Evolutionary conservation across 371 early-diverging fungal species (phyloP), one percentile per base, ranked within the genome.

Genomic region (Vittaforma corneae): DNA sequence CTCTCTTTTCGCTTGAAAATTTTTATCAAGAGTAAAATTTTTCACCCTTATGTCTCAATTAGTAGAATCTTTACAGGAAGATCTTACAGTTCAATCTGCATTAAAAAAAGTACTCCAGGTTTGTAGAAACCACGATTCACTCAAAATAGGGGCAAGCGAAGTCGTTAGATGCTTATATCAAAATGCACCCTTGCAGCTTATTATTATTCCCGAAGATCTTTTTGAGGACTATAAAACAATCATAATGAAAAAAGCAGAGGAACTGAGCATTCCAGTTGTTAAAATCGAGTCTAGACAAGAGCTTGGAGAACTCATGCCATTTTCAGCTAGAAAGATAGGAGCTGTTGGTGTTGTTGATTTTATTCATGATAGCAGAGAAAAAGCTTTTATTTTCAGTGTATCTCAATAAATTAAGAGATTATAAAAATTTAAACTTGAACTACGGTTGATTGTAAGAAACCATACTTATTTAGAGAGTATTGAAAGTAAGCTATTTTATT

Each of bases 161-260:
- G 48, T 52, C 14, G 2, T 45, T 2, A 65, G 58, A 30, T 20
- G 22, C 20, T 30, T 65, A 5, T 1, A 26, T 5, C 24, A 58
- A 24, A 33, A 38, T 6, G 5, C 6, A 16, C 9, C 55, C 28
- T 48, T 71, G 33, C 42, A 59, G 22, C 28, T 76, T 37, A 68
- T 76, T 37, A 30, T 76, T 47, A 32, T 76, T 29, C 44, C 73
- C 9, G 60, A 76, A 28, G 71, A 76, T 52, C 48, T 51, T 11
- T 40, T 51, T 1, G 47, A 61, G 24, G 65, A 57, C 16, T 55
- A 58, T 37, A 2, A 30, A 22, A 45, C 30, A 0, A 28, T 76
- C 29, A 52, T 74, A 16, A 56, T 45, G 18, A 29, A 22, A 16
- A 34, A 64, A 16, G n/a, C 57, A 30, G 44, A 67, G 37, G 64